Base-by-base conservation (phyloP, 1,284 basidiomycete species). In the Sutorius eximius region DNA sequence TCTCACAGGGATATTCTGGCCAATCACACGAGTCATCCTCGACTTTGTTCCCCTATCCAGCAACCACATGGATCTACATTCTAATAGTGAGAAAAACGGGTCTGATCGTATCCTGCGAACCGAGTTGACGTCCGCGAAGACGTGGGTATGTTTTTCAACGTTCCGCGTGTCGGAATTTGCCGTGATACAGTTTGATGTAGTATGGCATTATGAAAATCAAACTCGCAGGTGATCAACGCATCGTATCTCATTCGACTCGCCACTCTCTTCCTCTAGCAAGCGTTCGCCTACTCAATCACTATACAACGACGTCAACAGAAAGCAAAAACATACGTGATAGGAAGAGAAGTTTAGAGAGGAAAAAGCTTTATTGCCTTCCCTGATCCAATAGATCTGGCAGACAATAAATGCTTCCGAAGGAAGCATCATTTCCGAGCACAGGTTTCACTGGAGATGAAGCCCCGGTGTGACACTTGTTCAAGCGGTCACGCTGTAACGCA, bases 401-500 rank as follows among this genome's bases (percentile, higher is more conserved):
- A 37, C 51, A 3, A 16, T 29, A 37, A 57, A 46, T 61, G 18
- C 56, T 42, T 38, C 64, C 66, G 49, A 56, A 22, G 8, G 29
- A 30, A 40, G 49, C 54, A 58, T 63, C 54, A 65, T 65, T 60
- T 64, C 63, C 59, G 53, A 58, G 41, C 66, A 67, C 68, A 59
- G 66, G 67, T 66, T 69, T 70, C 27, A 0, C 29, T 45, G 41
- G 5, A 43, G 34, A 57, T 55, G 55, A 68, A 55, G 12, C 3
- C 2, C 68, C 66, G 68, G 58, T 8, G 67, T 71, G 65, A 69
- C 62, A 46, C 13, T 0, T 5, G 15, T 24, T 22, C 22, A 44
- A 27, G 15, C 22, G 8, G 66, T 70, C 66, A 70, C 66, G 0
- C 3, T 29, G 57, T 69, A 68, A 71, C 61, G 10, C 51, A 68